Evolutionary conservation across 1,284 basidiomycete genomes (phyloP), one percentile per base, ranked within the genome.

Genomic region (Trichosporon ovoides): DNA sequence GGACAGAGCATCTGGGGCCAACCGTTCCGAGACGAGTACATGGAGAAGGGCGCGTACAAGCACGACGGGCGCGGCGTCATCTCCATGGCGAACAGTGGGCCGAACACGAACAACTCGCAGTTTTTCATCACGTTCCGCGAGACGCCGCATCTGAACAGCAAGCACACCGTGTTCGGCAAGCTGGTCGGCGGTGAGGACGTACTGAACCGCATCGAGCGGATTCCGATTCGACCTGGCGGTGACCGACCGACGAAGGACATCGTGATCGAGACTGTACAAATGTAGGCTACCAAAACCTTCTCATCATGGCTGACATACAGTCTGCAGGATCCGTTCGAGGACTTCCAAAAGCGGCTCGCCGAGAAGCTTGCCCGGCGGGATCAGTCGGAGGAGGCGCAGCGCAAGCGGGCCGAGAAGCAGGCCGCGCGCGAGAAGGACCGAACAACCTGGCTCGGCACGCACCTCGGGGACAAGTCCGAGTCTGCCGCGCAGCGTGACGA

Each of bases 1-100:
- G 95, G 95, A 7, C 81, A 89, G 69, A 93, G 90, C n/a, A 87
- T 85, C 71, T 98, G 95, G 95, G 92, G 89, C 4, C 89, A 88
- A 22, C 88, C 91, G 6, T 99, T 99, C 78, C 83, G 92, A 56
- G 95, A 98, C 71, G 95, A 98, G 77, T 85, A 88, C 68, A 85
- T 87, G 68, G 73, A 89, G 63, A 92, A 91, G 73, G 86, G 85
- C 50, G 90, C 91, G 2, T 89, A 85, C 19, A 87, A 87, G 74
- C 91, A 94, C 68, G 90, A 92, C 63, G 80, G 82, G 40, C 81
- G 93, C 11, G 93, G 93, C 3, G 74, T 79, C 7, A 65, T 97
- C 68, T 74, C 89, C 1, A 96, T 96, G 92, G 92, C 93, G 1
- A 97, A 96, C 75, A 88, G 88, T 70, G 93, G 93, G 2, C 81